Base-by-base conservation (phyloP, 306 rosid genomes). In the Ochetophila trinervis region DNA sequence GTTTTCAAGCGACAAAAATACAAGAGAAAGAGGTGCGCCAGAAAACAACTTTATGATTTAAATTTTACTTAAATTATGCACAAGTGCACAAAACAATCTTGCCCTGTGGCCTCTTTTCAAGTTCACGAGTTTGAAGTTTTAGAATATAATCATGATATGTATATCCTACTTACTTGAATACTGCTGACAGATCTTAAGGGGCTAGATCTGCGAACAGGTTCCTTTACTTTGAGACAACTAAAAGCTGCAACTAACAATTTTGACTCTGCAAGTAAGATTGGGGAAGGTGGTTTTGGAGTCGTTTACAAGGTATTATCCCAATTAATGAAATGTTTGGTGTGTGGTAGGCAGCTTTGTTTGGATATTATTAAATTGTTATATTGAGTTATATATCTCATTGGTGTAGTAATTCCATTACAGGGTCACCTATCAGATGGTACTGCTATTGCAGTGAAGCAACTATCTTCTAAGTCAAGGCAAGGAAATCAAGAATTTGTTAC, bases 251-350 rank as follows among this genome's bases (percentile, higher is more conserved):
- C 89, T 15, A 69, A 60, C 44, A 78, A 88, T 68, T 88, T 88
- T 61, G 89, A 83, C 48, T 40, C 36, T 24, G 53, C 75, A 35
- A 68, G 58, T 57, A 87, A 84, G 76, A 82, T 87, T 51, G 89
- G 87, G 13, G 94, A 84, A 70, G 87, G 94, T 58, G 94, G 84
- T 17, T 87, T 87, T 74, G 89, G 93, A 54, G 76, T 81, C 6
- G 86, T 87, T 7, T 84, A 60, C 42, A 87, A 84, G 94, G 90
- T 84, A 77, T 63, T 65, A 9, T 3, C 30, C 6, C 1, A 4
- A 2, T 8, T 20, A 42, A n/a, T 40, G 16, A 30, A 49, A 53
- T 70, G 23, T 19, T 48, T 37, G 53, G 60, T 30, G 15, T 21
- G 23, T 3, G 45, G 52, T 69, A 21, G 23, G 53, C 30, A n/a